Evolutionary conservation across 352 stramenopile species (phyloP).

Genomic region (Phytophthora pinifolia): DNA sequence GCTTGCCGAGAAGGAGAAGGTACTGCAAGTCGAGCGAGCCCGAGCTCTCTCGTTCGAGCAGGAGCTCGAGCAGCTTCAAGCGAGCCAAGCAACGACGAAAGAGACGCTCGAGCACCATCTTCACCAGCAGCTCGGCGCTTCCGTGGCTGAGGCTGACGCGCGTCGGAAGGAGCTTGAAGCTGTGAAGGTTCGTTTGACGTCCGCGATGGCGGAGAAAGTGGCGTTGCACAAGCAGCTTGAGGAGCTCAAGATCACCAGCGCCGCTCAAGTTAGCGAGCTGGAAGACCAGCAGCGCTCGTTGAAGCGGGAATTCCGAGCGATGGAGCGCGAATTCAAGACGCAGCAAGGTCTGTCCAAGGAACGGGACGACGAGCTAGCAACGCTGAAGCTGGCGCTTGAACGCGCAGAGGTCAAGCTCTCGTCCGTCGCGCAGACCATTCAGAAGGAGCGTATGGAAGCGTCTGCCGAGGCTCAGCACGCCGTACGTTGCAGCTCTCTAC

Average conservation of each 20-base stretch:
- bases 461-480: constrained; percentile 52
- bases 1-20: constrained; percentile 26
- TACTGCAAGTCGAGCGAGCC: constrained; percentile 22
- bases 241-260: constrained; percentile 26
- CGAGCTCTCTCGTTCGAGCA: constrained; percentile 24
- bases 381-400: constrained; percentile 33
- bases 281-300: constrained; percentile 53
- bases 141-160: constrained; percentile 16
- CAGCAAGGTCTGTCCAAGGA: constrained; percentile 52
- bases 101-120: constrained; percentile 25
- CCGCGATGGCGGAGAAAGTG: constrained; percentile 22
- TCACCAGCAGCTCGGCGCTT: constrained; percentile 19
- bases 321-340: constrained; percentile 67
- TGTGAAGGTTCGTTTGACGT: constrained; percentile 17
- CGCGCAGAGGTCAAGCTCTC: constrained; percentile 39
- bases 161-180: constrained; percentile 20
- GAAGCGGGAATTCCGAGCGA: constrained; percentile 54
- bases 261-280: constrained; percentile 41
- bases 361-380: constrained; percentile 45
- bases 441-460: constrained; percentile 37
- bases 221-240: constrained; percentile 28
- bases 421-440: constrained; percentile 33
- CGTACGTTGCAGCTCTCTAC: constrained; percentile 30
- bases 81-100: constrained; percentile 16
- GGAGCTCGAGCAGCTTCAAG: constrained; percentile 26